These are phyloP conservation scores for Caulochytrium protostelioides DNA, from an alignment of 371 early-diverging fungal species.

Conservation along the genomic window DNA sequence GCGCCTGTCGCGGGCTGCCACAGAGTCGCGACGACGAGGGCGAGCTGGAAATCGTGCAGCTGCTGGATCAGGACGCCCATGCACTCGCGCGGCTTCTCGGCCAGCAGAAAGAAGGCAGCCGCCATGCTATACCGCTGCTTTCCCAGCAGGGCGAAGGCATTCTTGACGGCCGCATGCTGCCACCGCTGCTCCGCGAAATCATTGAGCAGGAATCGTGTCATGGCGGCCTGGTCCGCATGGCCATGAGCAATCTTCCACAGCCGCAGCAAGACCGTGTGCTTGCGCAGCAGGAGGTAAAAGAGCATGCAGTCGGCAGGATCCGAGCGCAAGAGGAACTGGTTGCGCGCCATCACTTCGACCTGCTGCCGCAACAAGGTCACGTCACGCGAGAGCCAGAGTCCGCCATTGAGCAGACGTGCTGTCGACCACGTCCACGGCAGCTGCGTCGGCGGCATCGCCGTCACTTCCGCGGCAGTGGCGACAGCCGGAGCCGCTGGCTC, in stretches of 20 bases:
- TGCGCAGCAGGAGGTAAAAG: slow-evolving; percentile 64
- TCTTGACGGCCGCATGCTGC: slow-evolving; percentile 83
- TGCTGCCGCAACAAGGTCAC: too few species aligned
- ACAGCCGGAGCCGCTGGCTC: too few species aligned
- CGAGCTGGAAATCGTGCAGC: slow-evolving; percentile 70
- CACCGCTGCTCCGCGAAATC: slow-evolving; percentile 70
- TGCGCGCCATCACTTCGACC: slow-evolving; percentile 64
- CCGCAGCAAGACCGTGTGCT: slow-evolving; percentile 60
- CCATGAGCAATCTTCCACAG: slow-evolving; percentile 66
- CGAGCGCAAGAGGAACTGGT: slow-evolving; percentile 48
- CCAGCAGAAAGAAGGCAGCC: slow-evolving; percentile 83
- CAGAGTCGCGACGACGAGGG: slow-evolving; percentile 65
- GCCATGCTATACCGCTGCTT: slow-evolving; percentile 82
- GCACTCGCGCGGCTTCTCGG: slow-evolving; percentile 64
- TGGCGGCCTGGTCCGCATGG: slow-evolving; percentile 67
- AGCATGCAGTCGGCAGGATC: slow-evolving; percentile 66
- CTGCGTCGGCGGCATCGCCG: too few species aligned
- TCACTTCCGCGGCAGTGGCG: too few species aligned
- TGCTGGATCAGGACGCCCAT: slow-evolving; percentile 73
- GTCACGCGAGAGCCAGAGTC: too few species aligned
- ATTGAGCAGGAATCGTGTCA: slow-evolving; percentile 68
- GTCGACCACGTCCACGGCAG: too few species aligned
- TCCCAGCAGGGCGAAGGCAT: slow-evolving; percentile 86
- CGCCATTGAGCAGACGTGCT: too few species aligned
- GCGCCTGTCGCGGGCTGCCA: too few species aligned